Evolutionary conservation across 225 moss, liverwort and hornwort species (phyloP), one percentile per base, ranked within the genome.

Genomic region (Pseudoscleropodium purum): DNA sequence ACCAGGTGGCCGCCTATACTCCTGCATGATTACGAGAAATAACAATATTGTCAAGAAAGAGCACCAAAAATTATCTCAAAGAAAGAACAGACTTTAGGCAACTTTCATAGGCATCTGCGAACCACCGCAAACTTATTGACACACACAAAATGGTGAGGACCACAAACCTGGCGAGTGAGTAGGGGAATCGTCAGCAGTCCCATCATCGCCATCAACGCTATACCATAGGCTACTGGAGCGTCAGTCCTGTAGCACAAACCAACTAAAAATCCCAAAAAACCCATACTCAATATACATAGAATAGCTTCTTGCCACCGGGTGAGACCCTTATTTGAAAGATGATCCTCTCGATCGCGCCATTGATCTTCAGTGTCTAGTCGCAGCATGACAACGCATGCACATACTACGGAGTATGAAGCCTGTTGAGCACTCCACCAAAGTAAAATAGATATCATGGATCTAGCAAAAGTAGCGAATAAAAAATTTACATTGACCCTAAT

Each of bases 331-430:
- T 85, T 86, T 47, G 88, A 74, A 87, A 85, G 54, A 86, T 89
- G 84, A 92, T 88, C 88, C 91, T 89, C 87, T 86, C 74, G 80
- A 81, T 89, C 78, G 69, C 92, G 92, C 94, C 94, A 94, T 54
- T 93, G 90, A 84, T 95, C 94, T 85, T 94, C 94, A 63, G 93
- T 92, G 30, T 88, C 87, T 65, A 95, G 79, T 89, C 99, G 94
- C 67, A 97, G 93, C 90, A 97, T 94, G 87, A 99, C 91, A 88
- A 99, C 99, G 91, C 97, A 97, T 60, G 97, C 97, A 86, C 96
- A 96, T 75, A 99, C 99, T 75, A 96, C 96, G 75, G 97, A 96
- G 91, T 99, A 99, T 29, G 96, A 96, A 84, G 95, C 94, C 98
- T 98, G 97, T 93, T 89, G 56, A 83, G 85, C 89, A 90, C 49